A percentile compares a stretch with the other conserved stretches of the same genome.
These are phyloP conservation scores for Umbelopsis ramanniana DNA, from an alignment of 192 early-diverging fungal species.

Conservation along the genomic window DNA sequence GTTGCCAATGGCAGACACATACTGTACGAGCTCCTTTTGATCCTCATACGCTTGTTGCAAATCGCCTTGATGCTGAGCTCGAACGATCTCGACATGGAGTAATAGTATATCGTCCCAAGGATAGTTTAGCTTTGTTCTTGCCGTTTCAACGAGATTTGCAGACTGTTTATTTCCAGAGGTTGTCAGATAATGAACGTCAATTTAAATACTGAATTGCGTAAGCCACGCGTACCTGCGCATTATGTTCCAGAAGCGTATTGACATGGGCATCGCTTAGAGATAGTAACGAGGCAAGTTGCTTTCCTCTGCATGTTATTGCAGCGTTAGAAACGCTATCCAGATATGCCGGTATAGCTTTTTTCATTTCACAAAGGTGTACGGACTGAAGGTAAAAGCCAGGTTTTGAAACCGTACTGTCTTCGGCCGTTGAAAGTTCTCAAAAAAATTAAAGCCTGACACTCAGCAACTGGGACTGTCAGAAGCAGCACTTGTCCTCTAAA, in stretches of 20 bases:
- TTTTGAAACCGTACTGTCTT: too few species aligned
- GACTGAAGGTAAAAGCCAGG: too few species aligned
- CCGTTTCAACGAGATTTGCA: constrained; percentile 27
- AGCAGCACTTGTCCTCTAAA: too few species aligned
- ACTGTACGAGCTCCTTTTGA: constrained; percentile 53
- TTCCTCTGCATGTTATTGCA: constrained; percentile 18
- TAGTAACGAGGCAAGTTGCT: constrained; percentile 23
- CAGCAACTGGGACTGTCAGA: too few species aligned
- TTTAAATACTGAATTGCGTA: not conserved
- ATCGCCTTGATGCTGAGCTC: constrained; percentile 30
- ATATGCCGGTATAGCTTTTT: constrained; percentile 6
- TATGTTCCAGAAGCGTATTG: constrained; percentile 11
- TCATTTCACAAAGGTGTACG: not conserved
- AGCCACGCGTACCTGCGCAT: constrained; percentile 11
- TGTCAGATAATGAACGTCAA: not conserved
- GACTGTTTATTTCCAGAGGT: not conserved
- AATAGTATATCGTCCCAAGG: constrained; percentile 56
- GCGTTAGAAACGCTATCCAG: constrained; percentile 13
- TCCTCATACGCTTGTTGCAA: constrained; percentile 47
- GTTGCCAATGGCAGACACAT: constrained; percentile 23
- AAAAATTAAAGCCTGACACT: too few species aligned
- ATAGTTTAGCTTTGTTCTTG: constrained; percentile 24
- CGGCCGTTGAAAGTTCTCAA: not conserved
- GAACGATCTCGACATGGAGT: constrained; percentile 44
- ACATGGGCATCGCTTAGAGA: constrained; percentile 28